Percentiles rank a stretch among this genome's conserved stretches.
Conservation (phyloP, 805 yeast species). For the Helenozyma baotianmanensis region DNA sequence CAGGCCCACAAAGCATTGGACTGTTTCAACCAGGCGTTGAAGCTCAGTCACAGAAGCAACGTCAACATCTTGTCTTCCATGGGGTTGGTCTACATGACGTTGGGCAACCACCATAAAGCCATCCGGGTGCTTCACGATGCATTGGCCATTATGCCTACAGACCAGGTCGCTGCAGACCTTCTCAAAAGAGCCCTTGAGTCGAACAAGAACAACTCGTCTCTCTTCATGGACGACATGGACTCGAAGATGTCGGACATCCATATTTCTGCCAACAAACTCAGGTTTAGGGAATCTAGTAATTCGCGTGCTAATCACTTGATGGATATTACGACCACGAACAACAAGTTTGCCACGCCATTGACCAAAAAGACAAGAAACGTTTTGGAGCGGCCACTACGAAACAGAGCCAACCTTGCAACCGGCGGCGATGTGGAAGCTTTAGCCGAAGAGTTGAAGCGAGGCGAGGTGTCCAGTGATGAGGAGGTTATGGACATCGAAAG, state of each 20-base stretch:
- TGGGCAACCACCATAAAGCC: conserved; percentile 60
- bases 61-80: conserved; percentile 73
- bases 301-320: conserved; percentile 1
- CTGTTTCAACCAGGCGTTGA: conserved; percentile 73
- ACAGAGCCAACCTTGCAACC: no score
- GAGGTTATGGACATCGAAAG: conserved; percentile 59
- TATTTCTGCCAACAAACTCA: conserved; percentile 1
- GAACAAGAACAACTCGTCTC: conserved; percentile 31
- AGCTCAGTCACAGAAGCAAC: conserved; percentile 63
- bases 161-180: conserved; percentile 79
- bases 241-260: conserved; percentile 8
- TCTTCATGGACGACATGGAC: conserved; percentile 11
- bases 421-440: conserved; percentile 26
- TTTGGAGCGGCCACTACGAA: conserved; percentile 3
- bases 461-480: conserved; percentile 49
- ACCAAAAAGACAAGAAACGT: conserved; percentile 13
- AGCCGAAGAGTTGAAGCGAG: conserved; percentile 39
- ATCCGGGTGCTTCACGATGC: conserved; percentile 78
- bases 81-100: conserved; percentile 74
- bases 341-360: conserved; percentile 22
- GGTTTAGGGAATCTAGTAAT: background rate
- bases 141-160: conserved; percentile 70
- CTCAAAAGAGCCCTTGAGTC: conserved; percentile 72
- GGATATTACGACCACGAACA: conserved; percentile 8
- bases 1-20: conserved; percentile 61